A percentile compares a stretch with the other conserved stretches of the same genome.
These are phyloP conservation scores for Blastocystis sp. DNA, from an alignment of 352 stramenopile species.

Conservation along the genomic window DNA sequence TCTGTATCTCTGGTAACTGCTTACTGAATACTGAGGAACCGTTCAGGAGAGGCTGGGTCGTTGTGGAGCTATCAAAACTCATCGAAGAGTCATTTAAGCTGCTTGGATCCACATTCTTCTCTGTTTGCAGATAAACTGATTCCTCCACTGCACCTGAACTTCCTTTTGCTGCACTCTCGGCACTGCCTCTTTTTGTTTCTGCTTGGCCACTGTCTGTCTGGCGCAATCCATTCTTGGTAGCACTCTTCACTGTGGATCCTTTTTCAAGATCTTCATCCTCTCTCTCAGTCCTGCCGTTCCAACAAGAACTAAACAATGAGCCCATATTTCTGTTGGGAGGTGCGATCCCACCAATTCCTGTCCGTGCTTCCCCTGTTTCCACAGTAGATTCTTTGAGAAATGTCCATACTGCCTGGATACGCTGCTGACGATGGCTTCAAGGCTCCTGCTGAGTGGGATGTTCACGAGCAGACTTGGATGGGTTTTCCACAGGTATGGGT, in stretches of 20 bases:
- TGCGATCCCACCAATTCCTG: not conserved
- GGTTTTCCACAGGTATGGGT: constrained; percentile 40
- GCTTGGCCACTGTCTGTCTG: too few relatives aligned
- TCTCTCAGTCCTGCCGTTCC: not conserved
- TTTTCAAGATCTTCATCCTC: not conserved
- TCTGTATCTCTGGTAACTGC: too few relatives aligned
- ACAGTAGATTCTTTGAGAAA: not conserved
- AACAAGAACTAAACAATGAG: not conserved
- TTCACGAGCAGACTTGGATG: constrained; percentile 63
- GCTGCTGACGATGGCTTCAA: constrained; percentile 64
- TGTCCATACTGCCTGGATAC: constrained; percentile 53
- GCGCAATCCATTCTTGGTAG: not conserved
- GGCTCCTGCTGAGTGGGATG: constrained; percentile 64
- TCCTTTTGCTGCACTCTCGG: too few relatives aligned
- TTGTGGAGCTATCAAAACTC: too few relatives aligned
- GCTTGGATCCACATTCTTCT: too few relatives aligned
- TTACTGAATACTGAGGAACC: too few relatives aligned
- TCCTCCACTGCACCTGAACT: too few relatives aligned
- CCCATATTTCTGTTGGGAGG: not conserved
- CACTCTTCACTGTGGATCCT: not conserved
- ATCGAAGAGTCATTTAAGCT: too few relatives aligned
- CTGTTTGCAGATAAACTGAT: too few relatives aligned
- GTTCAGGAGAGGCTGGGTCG: too few relatives aligned
- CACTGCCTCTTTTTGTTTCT: not conserved
- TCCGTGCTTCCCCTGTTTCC: not conserved